Conservation (phyloP, 495 filamentous ascomycete genomes). For the Amniculicola lignicola region DNA sequence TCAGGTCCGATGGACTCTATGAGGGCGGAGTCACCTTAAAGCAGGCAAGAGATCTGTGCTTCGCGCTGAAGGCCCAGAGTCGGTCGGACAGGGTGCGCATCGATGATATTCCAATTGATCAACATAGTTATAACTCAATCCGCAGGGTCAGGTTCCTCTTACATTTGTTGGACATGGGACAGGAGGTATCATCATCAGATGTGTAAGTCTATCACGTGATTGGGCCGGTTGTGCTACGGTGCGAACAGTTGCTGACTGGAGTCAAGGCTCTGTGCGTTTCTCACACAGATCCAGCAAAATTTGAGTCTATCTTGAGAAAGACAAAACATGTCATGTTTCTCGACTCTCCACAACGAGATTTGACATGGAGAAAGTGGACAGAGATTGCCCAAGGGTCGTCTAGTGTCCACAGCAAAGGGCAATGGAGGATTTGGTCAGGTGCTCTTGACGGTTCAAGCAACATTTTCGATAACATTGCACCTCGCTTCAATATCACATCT, state of each 20-base stretch:
- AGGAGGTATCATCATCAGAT: conserved; percentile 1
- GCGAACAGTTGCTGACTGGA: no score
- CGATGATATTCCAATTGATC: no score
- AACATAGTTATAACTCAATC: no score
- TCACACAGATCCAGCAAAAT: neutral
- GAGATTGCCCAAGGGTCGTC: neutral
- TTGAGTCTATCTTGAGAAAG: neutral
- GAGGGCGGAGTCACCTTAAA: neutral
- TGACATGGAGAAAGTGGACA: neutral
- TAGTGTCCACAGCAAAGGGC: neutral
- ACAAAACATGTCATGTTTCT: neutral
- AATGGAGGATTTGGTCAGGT: conserved; percentile 1
- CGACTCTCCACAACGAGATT: neutral
- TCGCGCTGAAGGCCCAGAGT: neutral
- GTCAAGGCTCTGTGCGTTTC: conserved; percentile 1
- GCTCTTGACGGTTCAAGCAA: neutral
- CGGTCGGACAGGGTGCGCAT: neutral
- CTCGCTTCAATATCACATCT: neutral
- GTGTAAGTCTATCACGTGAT: conserved; percentile 1
- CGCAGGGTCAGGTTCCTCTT: neutral
- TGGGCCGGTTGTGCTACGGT: neutral
- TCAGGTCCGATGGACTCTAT: neutral
- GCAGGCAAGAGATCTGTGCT: neutral
- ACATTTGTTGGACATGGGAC: neutral
- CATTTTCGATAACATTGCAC: neutral